These are phyloP conservation scores for Termitomyces bulborhizus DNA, from an alignment of 768 basidiomycete genomes.

Conservation along the genomic window DNA sequence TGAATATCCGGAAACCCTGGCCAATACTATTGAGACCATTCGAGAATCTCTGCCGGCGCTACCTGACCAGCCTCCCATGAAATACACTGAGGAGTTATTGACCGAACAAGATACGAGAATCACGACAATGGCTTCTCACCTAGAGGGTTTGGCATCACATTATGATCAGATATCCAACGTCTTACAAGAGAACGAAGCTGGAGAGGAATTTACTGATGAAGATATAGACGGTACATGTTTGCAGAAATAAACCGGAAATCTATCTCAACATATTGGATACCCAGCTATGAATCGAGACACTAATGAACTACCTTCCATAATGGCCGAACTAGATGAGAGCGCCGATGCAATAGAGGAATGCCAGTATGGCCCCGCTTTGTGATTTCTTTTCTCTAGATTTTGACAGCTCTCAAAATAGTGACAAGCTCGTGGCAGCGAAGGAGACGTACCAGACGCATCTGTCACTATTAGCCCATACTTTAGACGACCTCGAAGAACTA, in stretches of 20 bases:
- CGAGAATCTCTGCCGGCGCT: constrained; percentile 41
- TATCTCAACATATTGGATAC: neutral
- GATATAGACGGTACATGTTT: constrained; percentile 52
- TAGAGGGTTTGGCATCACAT: constrained; percentile 69
- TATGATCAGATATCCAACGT: constrained; percentile 74
- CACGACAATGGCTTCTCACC: constrained; percentile 62
- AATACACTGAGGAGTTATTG: constrained; percentile 41
- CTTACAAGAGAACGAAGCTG: constrained; percentile 61
- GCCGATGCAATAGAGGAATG: constrained; percentile 44
- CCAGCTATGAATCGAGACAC: constrained; percentile 80
- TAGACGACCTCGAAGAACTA: constrained; percentile 70
- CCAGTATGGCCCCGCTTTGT: constrained; percentile 38
- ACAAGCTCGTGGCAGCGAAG: constrained; percentile 40
- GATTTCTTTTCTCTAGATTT: neutral
- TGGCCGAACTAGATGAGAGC: constrained; percentile 63
- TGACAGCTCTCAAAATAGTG: constrained; percentile 28
- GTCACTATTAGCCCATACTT: constrained; percentile 37
- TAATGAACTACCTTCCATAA: constrained; percentile 68
- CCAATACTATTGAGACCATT: constrained; percentile 49
- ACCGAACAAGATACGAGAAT: constrained; percentile 50
- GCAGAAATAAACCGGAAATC: neutral
- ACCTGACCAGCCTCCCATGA: constrained; percentile 7
- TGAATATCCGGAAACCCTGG: constrained; percentile 62
- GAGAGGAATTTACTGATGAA: constrained; percentile 58
- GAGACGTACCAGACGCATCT: constrained; percentile 39